Evolutionary conservation across 2,329 filamentous ascomycete species (phyloP), one percentile per base, ranked within the genome.

Genomic region (Herpotrichia juniperi): DNA sequence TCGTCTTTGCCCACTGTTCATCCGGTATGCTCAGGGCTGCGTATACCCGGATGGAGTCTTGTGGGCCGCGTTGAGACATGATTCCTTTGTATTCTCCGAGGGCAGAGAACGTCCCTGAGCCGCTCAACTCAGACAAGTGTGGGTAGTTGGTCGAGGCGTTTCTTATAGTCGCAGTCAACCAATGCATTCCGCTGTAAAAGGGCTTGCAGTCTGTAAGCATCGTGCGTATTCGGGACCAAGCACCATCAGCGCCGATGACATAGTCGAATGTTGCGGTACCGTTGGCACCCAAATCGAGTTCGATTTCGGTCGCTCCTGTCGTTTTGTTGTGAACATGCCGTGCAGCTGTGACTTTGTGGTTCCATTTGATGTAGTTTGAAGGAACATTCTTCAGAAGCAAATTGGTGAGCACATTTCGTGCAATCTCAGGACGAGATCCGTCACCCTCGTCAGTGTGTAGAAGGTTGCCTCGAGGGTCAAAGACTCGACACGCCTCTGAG

Each of bases 391-490:
- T 66, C 6, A 74, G 62, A 7, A 83, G 68, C 3, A 84, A 68
- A 39, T 74, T 61, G 6, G 78, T 72, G 14, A 83, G 71, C 19
- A 71, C 66, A 5, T 69, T 57, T 21, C 80, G 76, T 59, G 83
- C 79, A 51, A 83, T 82, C 62, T 82, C 81, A 0, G 81, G 81
- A 6, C 78, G 73, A 7, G 50, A 54, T 2, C 52, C 6, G 4
- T 63, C 61, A 50, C 77, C 73, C 6, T 50, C 52, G 49, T 50
- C 53, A 21, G 30, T 22, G 44, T 45, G 43, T 11, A 54, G 22
- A 26, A 65, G 24, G 12, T 56, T 46, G 48, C 64, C 64, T 24
- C 50, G 43, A 6, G 67, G 51, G 63, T 81, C 77, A 12, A 75
- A 66, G 10, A 83, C 70, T 46, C 75, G 71, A 21, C 72, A 55